Evolutionary conservation across 2,329 filamentous ascomycete species (phyloP).

Genomic region (Botrytis sinoallii): DNA sequence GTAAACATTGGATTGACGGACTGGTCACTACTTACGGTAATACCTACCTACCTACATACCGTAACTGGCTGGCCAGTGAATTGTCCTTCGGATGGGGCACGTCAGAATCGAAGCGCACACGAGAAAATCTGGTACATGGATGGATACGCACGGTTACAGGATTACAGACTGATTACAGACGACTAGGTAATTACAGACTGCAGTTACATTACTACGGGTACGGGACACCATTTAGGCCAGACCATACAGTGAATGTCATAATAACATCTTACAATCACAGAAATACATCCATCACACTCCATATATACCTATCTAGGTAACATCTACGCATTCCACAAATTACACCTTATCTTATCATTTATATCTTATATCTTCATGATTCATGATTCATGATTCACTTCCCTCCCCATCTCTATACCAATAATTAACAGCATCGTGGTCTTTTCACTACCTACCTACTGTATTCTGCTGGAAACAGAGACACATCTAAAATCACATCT

Average conservation of each 20-base stretch:
- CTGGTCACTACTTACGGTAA: no score
- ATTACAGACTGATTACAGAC: neutral
- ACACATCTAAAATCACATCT: neutral
- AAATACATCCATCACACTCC: no score
- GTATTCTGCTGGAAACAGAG: neutral
- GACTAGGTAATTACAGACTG: neutral
- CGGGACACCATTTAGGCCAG: neutral
- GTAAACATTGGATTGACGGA: no score
- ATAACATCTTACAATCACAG: no score
- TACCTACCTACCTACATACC: no score
- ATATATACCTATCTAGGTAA: no score
- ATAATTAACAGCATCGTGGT: neutral
- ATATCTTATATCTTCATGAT: neutral
- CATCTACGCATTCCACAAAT: neutral
- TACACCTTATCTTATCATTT: neutral
- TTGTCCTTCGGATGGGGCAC: neutral
- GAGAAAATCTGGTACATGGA: neutral
- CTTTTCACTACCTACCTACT: neutral
- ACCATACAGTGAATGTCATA: no score
- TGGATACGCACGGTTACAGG: neutral
- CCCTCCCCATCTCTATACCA: neutral
- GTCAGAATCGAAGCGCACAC: conserved; percentile 8
- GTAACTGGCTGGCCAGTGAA: no score
- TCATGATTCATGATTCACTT: neutral
- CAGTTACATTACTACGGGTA: neutral